phyloP scores from a whole-genome alignment of 176 grass and related monocot genomes.

The Zoysia pacifica region DNA sequence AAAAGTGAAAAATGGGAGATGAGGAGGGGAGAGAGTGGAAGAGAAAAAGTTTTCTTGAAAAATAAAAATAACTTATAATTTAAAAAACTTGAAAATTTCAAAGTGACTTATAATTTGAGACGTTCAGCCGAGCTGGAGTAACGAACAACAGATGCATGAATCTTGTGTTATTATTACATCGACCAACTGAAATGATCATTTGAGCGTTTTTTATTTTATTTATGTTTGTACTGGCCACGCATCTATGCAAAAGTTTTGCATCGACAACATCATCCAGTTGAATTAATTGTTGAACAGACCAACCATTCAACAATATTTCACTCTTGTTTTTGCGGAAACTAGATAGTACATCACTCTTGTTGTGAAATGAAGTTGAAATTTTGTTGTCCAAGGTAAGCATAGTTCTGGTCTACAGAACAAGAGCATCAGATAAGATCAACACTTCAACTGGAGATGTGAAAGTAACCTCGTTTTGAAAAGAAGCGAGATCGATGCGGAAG shows the following conservation, averaged over 20 bases:
- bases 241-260: not conserved
- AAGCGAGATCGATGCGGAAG: not conserved
- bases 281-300: not conserved
- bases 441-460: not conserved
- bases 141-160: not conserved
- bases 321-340: not conserved
- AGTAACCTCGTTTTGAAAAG: not conserved
- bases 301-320: not conserved
- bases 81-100: too few species aligned
- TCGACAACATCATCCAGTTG: not conserved
- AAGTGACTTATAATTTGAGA: too few species aligned
- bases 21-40: too few species aligned
- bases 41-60: too few species aligned
- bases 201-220: not conserved
- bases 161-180: slow-evolving; percentile 8
- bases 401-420: not conserved
- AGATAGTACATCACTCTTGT: not conserved
- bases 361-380: not conserved
- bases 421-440: not conserved
- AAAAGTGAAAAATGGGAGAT: too few species aligned
- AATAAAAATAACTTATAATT: too few species aligned
- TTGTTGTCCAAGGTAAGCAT: not conserved
- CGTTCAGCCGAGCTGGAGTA: not conserved
- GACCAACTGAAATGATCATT: not conserved
- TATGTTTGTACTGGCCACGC: not conserved